A percentile compares a stretch with the other conserved stretches of the same genome.
Evolutionary conservation across 177 flowering plant species (phyloP).

Genomic region (Vitis hybrid): DNA sequence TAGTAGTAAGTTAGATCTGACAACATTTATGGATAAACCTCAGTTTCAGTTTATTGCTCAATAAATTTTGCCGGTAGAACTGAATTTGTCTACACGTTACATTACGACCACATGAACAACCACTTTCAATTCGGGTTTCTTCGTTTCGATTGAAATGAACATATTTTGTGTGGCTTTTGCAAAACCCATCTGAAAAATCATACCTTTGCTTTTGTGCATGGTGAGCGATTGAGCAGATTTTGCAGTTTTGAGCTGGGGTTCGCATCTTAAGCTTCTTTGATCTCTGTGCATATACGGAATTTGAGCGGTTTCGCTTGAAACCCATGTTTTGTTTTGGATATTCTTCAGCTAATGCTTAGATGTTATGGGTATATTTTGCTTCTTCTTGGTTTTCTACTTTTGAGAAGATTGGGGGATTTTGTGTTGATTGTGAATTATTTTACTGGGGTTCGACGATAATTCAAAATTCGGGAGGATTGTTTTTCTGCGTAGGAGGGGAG

Average conservation of each 20-base stretch:
- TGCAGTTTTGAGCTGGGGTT: background rate
- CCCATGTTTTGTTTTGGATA: constrained; percentile 2
- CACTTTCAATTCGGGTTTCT: too few relatives aligned
- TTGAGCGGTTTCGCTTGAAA: background rate
- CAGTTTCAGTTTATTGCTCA: too few relatives aligned
- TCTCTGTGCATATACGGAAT: background rate
- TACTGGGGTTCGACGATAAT: constrained; percentile 4
- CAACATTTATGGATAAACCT: too few relatives aligned
- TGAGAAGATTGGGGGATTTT: constrained; percentile 8
- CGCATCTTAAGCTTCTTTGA: too few relatives aligned
- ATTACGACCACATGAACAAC: too few relatives aligned
- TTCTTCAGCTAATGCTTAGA: constrained; percentile 1
- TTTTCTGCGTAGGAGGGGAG: constrained; percentile 4
- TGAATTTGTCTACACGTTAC: too few relatives aligned
- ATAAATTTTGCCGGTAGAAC: too few relatives aligned
- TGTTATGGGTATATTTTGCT: constrained; percentile 18
- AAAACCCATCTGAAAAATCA: too few relatives aligned
- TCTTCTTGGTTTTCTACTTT: constrained; percentile 8
- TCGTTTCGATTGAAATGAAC: too few relatives aligned
- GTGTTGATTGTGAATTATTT: background rate
- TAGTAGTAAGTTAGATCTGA: too few relatives aligned
- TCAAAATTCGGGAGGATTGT: background rate
- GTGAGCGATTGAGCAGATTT: background rate
- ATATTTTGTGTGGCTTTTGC: too few relatives aligned
- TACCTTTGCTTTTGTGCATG: background rate